Evolutionary conservation across 83 land plant genomes (phyloP), one percentile per base, ranked within the genome.

Genomic region (Diphasiastrum complanatum): DNA sequence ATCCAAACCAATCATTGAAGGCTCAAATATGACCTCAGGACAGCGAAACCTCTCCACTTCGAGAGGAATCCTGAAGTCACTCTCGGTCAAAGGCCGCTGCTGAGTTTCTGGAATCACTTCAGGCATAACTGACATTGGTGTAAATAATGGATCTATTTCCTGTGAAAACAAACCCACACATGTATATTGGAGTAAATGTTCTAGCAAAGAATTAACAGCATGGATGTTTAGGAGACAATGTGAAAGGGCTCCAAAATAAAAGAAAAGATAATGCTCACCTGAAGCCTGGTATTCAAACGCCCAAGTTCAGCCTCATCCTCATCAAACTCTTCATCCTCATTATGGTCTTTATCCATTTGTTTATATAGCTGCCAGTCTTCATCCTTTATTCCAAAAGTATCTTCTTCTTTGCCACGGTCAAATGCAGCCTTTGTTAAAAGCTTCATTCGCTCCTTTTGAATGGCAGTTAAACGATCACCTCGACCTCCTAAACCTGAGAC

Each of bases 281-380:
- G 84, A 32, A 93, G 84, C 49, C 89, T 69, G 45, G 82, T 58
- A 33, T 78, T 71, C 12, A 89, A 45, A 26, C 96, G 91, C 33
- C 79, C 65, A 14, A 93, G 79, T 60, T 89, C 99, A 10, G 84
- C 70, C 30, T 93, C 96, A 56, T 83, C 86, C 20, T 65, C 79
- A 71, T 89, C 92, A 28, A 66, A 72, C 38, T 69, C 75, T 2
- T 83, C 88, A 55, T 83, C 84, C 52, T 89, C 92, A 25, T 92
- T 91, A 66, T 83, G 72, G 64, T 93, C 99, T 70, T 71, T 89
- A 70, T 95, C 88, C 92, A 93, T 89, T 55, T 84, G 66, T 58
- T 93, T 93, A 64, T 93, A 93, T 8, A 93, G 82, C 55, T 85
- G 86, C 99, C 99, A 93, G 47, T 93, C 99, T 71, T 93, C 99